Conservation (phyloP, 1,139 yeast species). For the Lodderomyces elongisporus region DNA sequence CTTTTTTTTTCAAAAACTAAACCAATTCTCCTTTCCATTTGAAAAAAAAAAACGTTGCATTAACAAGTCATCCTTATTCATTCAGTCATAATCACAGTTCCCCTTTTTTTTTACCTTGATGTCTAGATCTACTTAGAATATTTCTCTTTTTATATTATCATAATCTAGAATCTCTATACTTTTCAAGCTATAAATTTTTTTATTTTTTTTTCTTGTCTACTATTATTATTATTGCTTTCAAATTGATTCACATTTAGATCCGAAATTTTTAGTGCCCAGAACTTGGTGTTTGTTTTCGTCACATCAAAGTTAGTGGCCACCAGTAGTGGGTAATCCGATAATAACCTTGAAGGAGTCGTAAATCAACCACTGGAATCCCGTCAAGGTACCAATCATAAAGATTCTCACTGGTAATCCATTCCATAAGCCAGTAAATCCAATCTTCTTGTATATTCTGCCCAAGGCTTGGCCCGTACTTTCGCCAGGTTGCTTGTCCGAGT, state of each 20-base stretch:
- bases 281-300: too few relatives aligned
- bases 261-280: too few relatives aligned
- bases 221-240: too few relatives aligned
- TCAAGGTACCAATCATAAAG: constrained; percentile 92
- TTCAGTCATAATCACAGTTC: constrained; percentile 1
- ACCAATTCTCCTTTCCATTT: not conserved
- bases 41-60: not conserved
- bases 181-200: too few relatives aligned
- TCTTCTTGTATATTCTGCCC: constrained; percentile 65
- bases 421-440: constrained; percentile 91
- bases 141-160: too few relatives aligned
- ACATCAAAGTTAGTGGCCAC: constrained; percentile 42
- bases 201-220: not conserved
- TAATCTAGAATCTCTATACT: too few relatives aligned
- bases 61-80: too few relatives aligned
- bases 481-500: constrained; percentile 62
- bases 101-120: too few relatives aligned
- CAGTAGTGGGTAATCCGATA: constrained; percentile 89
- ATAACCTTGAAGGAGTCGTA: constrained; percentile 91
- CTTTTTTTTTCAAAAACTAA: too few relatives aligned
- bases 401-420: constrained; percentile 92
- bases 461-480: constrained; percentile 68
- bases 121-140: too few relatives aligned
- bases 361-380: constrained; percentile 94
- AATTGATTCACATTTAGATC: too few relatives aligned